Base-by-base conservation (phyloP, 371 early-diverging fungal genomes). In the Umbelopsis sp. region DNA sequence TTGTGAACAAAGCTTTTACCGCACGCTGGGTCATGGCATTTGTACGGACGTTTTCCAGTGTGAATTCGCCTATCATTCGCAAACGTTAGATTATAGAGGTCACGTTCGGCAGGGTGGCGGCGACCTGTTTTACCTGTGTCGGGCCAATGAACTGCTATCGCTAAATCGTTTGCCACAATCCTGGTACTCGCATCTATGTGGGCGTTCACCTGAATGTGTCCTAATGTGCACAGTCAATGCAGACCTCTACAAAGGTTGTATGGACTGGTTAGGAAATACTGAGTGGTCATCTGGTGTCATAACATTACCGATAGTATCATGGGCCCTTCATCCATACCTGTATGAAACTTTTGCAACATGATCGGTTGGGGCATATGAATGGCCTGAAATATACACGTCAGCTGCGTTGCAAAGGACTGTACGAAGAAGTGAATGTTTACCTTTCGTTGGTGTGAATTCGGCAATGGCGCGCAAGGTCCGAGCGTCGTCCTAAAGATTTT, bases 371-470 rank as follows among this genome's bases (percentile, higher is more conserved):
- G 76, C 93, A 91, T 57, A 80, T 77, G 78, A 86, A 92, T 14
- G 91, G 91, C 77, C 87, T 85, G 70, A 41, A 63, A 77, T 71
- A 69, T 52, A 63, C 32, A 10, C 38, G 45, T 24, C 10, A 48
- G 57, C 20, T 44, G 48, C n/a, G 37, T 24, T 51, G 53, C 7
- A 10, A 12, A 41, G 12, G 2, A 57, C 14, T 32, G 57, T 29
- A 11, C 14, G 3, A 37, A 35, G 14, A 57, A 53, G 25, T 18
- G 35, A 16, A 57, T 57, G 44, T 66, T 63, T 75, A 76, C 80
- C 87, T 86, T 72, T 91, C 92, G 72, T 89, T 89, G 37, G 91
- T 92, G 76, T 93, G 93, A 68, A 92, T 93, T 67, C 93, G 86
- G 24, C 80, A 83, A 80, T 93, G 93, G 66, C 93, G 87, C 44